These are phyloP conservation scores for Lentinula sp. DNA, from an alignment of 768 basidiomycete species.

Conservation along the genomic window DNA sequence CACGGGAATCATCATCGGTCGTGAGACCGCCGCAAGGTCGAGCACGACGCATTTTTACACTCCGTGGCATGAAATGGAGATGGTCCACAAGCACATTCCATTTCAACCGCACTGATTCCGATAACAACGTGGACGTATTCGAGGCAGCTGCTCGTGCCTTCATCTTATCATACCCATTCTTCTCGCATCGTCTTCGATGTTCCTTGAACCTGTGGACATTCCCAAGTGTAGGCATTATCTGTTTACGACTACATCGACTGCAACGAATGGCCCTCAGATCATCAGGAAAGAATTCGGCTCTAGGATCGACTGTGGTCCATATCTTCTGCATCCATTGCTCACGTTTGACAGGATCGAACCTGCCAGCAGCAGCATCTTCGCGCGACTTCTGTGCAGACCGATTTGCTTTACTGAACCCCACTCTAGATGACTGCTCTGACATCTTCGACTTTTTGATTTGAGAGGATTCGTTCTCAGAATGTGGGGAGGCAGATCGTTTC, in stretches of 20 bases:
- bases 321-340: constrained; percentile 7
- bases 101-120: neutral
- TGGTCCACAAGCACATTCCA: too few species aligned
- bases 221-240: constrained; percentile 10
- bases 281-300: neutral
- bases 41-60: neutral
- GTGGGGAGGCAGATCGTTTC: neutral
- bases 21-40: constrained; percentile 13
- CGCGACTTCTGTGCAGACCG: neutral
- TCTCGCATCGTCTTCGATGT: constrained; percentile 4
- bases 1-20: neutral
- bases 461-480: too few species aligned
- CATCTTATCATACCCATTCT: neutral
- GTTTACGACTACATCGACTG: constrained; percentile 9
- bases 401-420: too few species aligned
- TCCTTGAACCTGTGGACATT: constrained; percentile 5
- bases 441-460: too few species aligned
- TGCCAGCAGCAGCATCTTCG: neutral
- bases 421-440: too few species aligned
- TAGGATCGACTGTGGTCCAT: neutral
- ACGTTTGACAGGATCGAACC: neutral
- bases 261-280: constrained; percentile 7
- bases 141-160: neutral
- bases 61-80: too few species aligned
- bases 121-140: neutral